Base-by-base conservation (phyloP, 2,329 filamentous ascomycete genomes). In the Verticillium alfalfae region DNA sequence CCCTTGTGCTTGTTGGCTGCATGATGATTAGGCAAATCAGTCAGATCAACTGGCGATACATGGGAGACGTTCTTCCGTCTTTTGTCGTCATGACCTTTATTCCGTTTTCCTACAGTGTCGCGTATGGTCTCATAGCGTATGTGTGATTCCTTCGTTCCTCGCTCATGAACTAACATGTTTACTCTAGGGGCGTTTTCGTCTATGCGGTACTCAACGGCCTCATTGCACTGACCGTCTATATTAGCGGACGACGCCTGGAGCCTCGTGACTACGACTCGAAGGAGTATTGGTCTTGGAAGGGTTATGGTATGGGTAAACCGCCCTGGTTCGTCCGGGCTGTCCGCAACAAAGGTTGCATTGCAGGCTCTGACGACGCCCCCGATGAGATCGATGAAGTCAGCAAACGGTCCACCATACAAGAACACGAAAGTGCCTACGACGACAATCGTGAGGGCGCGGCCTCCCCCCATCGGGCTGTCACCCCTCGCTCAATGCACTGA, bases 11-110 rank as follows among this genome's bases (percentile, higher is more conserved):
- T 66, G 86, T 92, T 34, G 90, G 90, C 4, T 90, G 88, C 67
- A 82, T 92, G 75, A 93, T 93, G 90, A 88, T 90, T 66, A 86
- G 88, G 9, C 88, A 91, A 69, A 88, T 91, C 60, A 87, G 84
- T 22, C 84, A 88, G 60, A 87, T 92, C 75, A 92, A 92, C 75
- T 92, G 90, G 90, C 78, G 80, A 22, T 92, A 91, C 67, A 86
- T 91, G 59, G 89, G 90, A 58, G 90, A 93, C 65, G 87, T 89
- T 0, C 79, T 92, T 2, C 90, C 90, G 0, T 91, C 90, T 0
- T 92, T 92, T 73, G 80, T 92, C 37, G 91, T 90, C 5, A 85
- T 92, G 67, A 84, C 85, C 1, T 84, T 91, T 60, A 92, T 93
- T 77, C 90, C 89, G 0, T 91, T 92, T 71, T 91, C 86, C 65